phyloP scores from a whole-genome alignment of 345 rosid genomes.

The Alliaria petiolata region DNA sequence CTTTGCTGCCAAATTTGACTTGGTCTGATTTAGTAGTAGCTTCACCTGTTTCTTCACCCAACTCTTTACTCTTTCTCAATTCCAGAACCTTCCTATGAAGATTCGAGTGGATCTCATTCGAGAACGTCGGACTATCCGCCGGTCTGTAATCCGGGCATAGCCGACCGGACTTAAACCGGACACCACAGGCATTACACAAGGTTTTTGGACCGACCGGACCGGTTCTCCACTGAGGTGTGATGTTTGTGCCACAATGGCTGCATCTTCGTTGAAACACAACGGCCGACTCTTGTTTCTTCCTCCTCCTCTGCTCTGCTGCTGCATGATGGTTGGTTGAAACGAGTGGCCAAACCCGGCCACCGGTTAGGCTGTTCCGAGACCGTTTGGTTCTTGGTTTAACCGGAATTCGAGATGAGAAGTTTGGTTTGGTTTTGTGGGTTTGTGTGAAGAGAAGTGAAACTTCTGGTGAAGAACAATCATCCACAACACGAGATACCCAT shows the following conservation, averaged over 20 bases:
- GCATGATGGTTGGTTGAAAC: slow-evolving; percentile 30
- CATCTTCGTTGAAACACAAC: slow-evolving; percentile 65
- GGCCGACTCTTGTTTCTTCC: slow-evolving; percentile 28
- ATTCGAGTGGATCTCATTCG: slow-evolving; percentile 81
- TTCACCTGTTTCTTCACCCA: slow-evolving; percentile 30
- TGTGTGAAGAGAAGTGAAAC: slow-evolving; percentile 54
- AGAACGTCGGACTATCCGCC: slow-evolving; percentile 91
- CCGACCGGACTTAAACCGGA: slow-evolving; percentile 87
- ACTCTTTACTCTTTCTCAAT: slow-evolving; percentile 57
- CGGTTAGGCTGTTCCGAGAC: slow-evolving; percentile 49
- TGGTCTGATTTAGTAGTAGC: slow-evolving; percentile 24
- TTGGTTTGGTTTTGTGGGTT: slow-evolving; percentile 40
- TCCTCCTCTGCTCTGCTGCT: slow-evolving; percentile 24
- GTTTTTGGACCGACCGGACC: slow-evolving; percentile 99
- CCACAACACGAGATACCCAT: slow-evolving; percentile 83
- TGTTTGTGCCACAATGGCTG: slow-evolving; percentile 85
- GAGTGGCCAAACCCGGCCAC: slow-evolving; percentile 55
- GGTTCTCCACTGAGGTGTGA: slow-evolving; percentile 98
- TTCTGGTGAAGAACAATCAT: slow-evolving; percentile 80
- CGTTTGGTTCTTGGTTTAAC: slow-evolving; percentile 61
- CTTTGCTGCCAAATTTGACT: slow-evolving; percentile 33
- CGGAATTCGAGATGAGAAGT: slow-evolving; percentile 42
- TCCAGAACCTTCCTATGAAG: slow-evolving; percentile 91
- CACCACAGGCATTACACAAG: slow-evolving; percentile 97
- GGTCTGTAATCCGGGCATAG: slow-evolving; percentile 96